Conservation (phyloP, 805 yeast species). For the Kazachstania africana region DNA sequence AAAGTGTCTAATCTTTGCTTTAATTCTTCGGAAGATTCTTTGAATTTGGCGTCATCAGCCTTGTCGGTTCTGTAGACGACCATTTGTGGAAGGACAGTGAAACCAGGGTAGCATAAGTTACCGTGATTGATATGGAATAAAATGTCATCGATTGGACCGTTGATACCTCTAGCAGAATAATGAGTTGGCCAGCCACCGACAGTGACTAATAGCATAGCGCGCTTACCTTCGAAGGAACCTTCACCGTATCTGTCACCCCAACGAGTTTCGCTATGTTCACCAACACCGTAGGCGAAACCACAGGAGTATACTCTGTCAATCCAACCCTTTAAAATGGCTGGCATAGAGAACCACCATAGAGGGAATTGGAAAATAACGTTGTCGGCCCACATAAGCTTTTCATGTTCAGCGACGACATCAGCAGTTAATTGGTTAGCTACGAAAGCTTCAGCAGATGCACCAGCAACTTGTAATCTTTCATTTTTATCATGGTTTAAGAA, state of each 20-base stretch:
- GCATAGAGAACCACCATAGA: constrained; percentile 24
- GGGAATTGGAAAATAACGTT: constrained; percentile 20
- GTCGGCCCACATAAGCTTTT: constrained; percentile 23
- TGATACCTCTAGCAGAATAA: constrained; percentile 12
- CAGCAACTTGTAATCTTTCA: constrained; percentile 7
- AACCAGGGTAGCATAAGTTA: constrained; percentile 17
- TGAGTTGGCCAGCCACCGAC: constrained; percentile 11
- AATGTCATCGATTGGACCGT: constrained; percentile 15
- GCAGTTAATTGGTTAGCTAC: constrained; percentile 10
- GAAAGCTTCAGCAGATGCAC: constrained; percentile 12
- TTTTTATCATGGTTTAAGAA: constrained; percentile 8
- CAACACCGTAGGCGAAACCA: constrained; percentile 18
- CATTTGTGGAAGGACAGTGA: constrained; percentile 13
- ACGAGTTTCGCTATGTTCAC: constrained; percentile 4
- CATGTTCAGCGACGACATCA: constrained; percentile 21
- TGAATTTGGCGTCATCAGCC: constrained; percentile 1
- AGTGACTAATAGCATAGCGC: constrained; percentile 7
- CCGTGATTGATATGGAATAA: constrained; percentile 20
- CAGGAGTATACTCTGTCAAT: constrained; percentile 17
- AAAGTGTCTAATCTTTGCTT: constrained; percentile 5
- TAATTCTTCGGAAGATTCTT: constrained; percentile 2
- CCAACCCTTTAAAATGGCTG: constrained; percentile 25
- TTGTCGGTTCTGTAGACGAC: constrained; percentile 5
- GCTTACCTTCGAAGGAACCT: constrained; percentile 15
- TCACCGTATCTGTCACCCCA: constrained; percentile 14